Evolutionary conservation across 495 filamentous ascomycete genomes (phyloP), one percentile per base, ranked within the genome.

Genomic region (Trypethelium eluteriae): DNA sequence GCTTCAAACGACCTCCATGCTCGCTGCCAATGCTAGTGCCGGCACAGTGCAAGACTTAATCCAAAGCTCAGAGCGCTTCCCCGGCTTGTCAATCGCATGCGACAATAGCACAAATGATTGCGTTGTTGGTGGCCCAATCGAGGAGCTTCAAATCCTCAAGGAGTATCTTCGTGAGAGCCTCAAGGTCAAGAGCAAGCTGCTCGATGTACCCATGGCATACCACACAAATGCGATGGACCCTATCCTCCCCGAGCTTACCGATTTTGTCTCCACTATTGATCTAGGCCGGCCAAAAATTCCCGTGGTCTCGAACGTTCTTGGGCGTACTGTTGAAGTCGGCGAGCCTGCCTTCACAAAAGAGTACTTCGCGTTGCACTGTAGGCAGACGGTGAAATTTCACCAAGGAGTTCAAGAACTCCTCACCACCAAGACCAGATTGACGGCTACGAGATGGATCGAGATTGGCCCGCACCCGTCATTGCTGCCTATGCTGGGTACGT

Each of bases 241-340:
- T 7, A 59, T 59, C 53, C 53, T 59, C 32, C 53, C 53, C 53
- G 53, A 59, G 18, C 53, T 59, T 18, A 59, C 53, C 53, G 25
- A 59, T 0, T 59, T 59, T 2, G 53, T 59, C 25, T 59, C 53
- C 53, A 35, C 53, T 59, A 59, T 59, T 10, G 53, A 59, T 36
- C 32, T 59, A 14, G 32, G 53, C 36, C 53, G 53, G 36, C 53
- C 53, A 34, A 59, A 59, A 2, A 59, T 59, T 36, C 53, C 53
- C 53, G 53, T 59, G 53, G 53, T 59, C 53, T 59, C 53, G 53
- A 59, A 59, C 53, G 53, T 59, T 59, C 53, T 59, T 59, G 53
- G 53, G 36, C 53, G 53, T 36, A 59, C 53, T 59, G 53, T 59
- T 59, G 53, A 59, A 59, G 53, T 4, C n/a, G 53, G 53, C 18